Base-by-base conservation (phyloP, 2,329 filamentous ascomycete genomes). In the Blumeria hordei region DNA sequence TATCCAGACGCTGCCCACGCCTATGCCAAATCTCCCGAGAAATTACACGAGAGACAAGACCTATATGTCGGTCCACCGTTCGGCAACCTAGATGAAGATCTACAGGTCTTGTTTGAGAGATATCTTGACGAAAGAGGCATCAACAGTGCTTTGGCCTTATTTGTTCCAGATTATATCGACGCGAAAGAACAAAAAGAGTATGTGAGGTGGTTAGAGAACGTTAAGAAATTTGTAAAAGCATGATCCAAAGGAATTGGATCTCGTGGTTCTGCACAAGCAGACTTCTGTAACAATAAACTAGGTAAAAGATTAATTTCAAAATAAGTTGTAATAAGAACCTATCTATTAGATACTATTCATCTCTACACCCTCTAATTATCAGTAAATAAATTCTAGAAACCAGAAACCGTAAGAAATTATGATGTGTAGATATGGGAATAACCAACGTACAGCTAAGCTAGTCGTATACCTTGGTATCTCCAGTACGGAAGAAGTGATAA, bases 121-220 rank as follows among this genome's bases (percentile, higher is more conserved):
- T 98, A 90, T 72, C 77, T 98, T 59, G 88, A 94, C 69, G 92
- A 95, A 76, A 80, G 92, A 63, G 92, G 90, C 60, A 79, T 98
- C 70, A 87, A 90, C 65, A 81, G 83, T 63, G 78, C 82, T 57
- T 77, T 98, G 63, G 90, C 88, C 55, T 72, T 88, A 61, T 95
- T 96, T 69, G 82, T 94, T 47, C 87, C 88, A 39, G 88, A 96
- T 68, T 98, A 94, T 72, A 88, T 96, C 65, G 88, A 96, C 67
- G 79, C 85, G 71, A 98, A 98, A 81, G 92, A 98, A 78, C 90
- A 96, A 78, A 84, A 81, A 71, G 92, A 98, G 76, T 98, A 98
- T 70, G 72, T 93, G 58, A 72, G 76, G 61, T 98, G 93, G 92
- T 73, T 98, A 68, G 77, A 80, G 69, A 85, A 84, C 66, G 77